These are phyloP conservation scores for Erythrobasidium hasegawianum DNA, from an alignment of 1,284 basidiomycete species.

Conservation along the genomic window DNA sequence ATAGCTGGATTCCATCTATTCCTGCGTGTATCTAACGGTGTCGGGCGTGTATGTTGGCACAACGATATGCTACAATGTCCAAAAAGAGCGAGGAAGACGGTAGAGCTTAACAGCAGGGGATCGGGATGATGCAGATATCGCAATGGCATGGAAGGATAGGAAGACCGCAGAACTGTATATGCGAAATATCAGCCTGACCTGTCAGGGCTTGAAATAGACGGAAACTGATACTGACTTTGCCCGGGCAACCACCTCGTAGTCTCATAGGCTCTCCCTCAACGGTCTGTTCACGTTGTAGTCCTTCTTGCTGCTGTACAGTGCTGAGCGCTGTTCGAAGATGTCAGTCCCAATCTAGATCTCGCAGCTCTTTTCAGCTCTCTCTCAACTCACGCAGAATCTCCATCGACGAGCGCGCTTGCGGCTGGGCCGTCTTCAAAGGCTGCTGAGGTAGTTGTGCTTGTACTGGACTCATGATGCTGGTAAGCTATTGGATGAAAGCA, in stretches of 20 bases:
- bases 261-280: slow-evolving; percentile 23
- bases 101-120: slow-evolving; percentile 22
- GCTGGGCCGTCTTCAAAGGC: background rate
- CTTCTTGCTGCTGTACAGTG: slow-evolving; percentile 6
- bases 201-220: background rate
- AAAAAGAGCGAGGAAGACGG: background rate
- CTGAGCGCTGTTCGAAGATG: slow-evolving; percentile 18
- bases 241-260: slow-evolving; percentile 22
- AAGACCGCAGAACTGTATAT: slow-evolving; percentile 17
- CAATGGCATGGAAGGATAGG: slow-evolving; percentile 31
- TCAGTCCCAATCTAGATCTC: too few species aligned
- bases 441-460: background rate
- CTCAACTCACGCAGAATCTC: slow-evolving; percentile 2
- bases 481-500: background rate
- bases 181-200: too few species aligned
- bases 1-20: background rate
- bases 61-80: background rate
- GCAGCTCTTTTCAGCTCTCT: background rate
- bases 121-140: slow-evolving; percentile 31
- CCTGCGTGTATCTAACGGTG: background rate
- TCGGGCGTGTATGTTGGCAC: background rate
- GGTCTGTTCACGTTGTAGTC: slow-evolving; percentile 17
- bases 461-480: background rate
- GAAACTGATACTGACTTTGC: slow-evolving; percentile 11
- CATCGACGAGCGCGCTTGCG: background rate